Conservation (phyloP, 768 basidiomycete genomes). For the Nevesoporus exiguus region DNA sequence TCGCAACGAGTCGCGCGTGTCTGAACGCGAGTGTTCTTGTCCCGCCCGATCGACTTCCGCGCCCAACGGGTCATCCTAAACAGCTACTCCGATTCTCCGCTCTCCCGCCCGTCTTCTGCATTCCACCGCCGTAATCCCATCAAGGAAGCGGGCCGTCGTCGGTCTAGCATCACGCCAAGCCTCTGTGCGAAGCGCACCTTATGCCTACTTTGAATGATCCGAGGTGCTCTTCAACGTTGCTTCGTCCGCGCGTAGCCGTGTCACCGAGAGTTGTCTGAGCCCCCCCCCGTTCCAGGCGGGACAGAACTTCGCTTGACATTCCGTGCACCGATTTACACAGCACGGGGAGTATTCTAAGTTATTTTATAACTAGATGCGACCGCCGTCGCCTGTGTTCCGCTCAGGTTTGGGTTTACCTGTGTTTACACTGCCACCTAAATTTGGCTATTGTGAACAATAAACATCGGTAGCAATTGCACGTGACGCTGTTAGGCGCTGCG, state of each 20-base stretch:
- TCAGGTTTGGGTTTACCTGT: too few relatives aligned
- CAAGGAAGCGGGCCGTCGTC: neutral
- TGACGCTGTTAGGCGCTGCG: too few relatives aligned
- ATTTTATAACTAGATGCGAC: too few relatives aligned
- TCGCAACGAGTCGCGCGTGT: too few relatives aligned
- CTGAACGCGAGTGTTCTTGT: neutral
- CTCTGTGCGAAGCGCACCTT: neutral
- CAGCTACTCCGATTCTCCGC: neutral
- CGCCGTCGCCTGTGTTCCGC: too few relatives aligned
- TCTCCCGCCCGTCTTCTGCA: neutral
- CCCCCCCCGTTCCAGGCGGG: neutral
- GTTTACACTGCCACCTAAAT: too few relatives aligned
- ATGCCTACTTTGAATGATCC: neutral
- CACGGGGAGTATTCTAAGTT: too few relatives aligned
- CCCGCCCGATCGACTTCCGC: neutral
- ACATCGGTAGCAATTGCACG: too few relatives aligned
- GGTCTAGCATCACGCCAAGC: neutral
- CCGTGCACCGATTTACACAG: neutral
- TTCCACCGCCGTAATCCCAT: neutral
- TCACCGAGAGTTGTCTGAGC: neutral
- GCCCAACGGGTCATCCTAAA: neutral
- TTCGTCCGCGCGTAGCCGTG: neutral
- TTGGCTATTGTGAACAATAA: too few relatives aligned
- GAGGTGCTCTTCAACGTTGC: neutral
- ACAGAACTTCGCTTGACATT: neutral